Evolutionary conservation across 345 rosid genomes (phyloP).

Genomic region (Lepidium africanum): DNA sequence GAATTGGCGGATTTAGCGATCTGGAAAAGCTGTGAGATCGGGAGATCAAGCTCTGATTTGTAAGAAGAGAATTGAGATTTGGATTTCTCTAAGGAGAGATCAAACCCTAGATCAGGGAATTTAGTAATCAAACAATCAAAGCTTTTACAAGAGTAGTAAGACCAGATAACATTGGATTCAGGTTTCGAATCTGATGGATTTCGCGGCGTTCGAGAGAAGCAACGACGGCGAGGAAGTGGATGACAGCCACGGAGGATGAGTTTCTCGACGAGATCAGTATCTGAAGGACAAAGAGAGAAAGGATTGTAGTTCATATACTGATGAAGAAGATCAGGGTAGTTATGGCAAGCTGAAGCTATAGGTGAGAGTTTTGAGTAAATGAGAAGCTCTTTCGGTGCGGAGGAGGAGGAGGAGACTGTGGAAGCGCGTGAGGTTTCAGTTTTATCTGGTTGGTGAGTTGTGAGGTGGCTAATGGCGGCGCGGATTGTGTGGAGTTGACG

Average conservation of each 20-base stretch:
- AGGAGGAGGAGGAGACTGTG: slow-evolving; percentile 28
- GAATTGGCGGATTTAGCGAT: slow-evolving; percentile 52
- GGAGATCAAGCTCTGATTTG: slow-evolving; percentile 79
- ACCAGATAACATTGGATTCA: slow-evolving; percentile 66
- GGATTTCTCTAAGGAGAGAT: slow-evolving; percentile 40
- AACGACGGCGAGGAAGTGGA: slow-evolving; percentile 98
- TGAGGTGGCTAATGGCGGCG: slow-evolving; percentile 89
- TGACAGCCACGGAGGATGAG: slow-evolving; percentile 91
- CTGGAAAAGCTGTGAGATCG: slow-evolving; percentile 71
- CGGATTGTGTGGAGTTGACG: slow-evolving; percentile 82
- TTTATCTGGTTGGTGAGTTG: slow-evolving; percentile 54
- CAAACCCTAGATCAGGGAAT: slow-evolving; percentile 54
- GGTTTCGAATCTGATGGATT: slow-evolving; percentile 50
- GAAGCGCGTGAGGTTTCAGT: background rate
- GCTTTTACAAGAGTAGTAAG: slow-evolving; percentile 59
- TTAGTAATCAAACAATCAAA: slow-evolving; percentile 59
- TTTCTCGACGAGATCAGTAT: slow-evolving; percentile 69
- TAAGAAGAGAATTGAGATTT: slow-evolving; percentile 40
- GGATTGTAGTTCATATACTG: slow-evolving; percentile 80
- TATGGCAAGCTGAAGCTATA: slow-evolving; percentile 84
- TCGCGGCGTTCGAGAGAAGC: slow-evolving; percentile 75
- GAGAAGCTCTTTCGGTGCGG: slow-evolving; percentile 77
- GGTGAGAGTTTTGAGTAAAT: slow-evolving; percentile 70
- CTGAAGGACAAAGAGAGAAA: slow-evolving; percentile 70
- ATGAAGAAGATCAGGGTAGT: slow-evolving; percentile 82